Evolutionary conservation across 2,329 filamentous ascomycete species (phyloP).

Genomic region (Exophiala oligosperma): DNA sequence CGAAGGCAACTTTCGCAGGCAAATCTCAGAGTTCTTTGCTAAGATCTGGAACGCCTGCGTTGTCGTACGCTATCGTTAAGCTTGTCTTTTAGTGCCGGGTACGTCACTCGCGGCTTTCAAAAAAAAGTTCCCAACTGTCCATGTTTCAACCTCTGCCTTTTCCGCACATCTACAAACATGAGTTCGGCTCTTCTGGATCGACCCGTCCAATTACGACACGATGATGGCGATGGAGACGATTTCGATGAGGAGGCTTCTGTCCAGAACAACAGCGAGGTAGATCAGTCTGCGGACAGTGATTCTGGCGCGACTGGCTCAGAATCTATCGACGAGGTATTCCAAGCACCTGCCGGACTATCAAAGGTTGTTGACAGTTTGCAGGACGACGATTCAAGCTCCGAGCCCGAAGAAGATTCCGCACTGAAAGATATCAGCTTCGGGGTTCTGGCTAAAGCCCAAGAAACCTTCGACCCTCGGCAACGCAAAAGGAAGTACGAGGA

Average conservation of each 20-base stretch:
- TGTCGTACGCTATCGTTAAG: background rate
- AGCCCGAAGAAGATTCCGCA: conserved; percentile 40
- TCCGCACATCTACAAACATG: conserved; percentile 9
- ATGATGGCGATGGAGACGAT: conserved; percentile 38
- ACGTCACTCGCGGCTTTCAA: background rate
- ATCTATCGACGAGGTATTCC: conserved; percentile 4
- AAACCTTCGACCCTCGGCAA: conserved; percentile 56
- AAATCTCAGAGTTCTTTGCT: background rate
- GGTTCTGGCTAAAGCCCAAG: conserved; percentile 83
- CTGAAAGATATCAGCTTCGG: conserved; percentile 76
- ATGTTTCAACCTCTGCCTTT: background rate
- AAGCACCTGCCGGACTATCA: background rate
- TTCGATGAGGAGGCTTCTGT: conserved; percentile 31
- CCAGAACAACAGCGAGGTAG: conserved; percentile 3
- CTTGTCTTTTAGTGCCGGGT: background rate
- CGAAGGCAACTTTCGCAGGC: background rate
- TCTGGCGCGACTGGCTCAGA: conserved; percentile 6
- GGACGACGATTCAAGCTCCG: conserved; percentile 37
- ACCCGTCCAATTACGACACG: conserved; percentile 26
- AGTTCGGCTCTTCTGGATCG: conserved; percentile 11
- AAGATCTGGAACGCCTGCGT: background rate
- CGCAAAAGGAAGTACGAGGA: conserved; percentile 30
- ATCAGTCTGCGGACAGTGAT: conserved; percentile 2
- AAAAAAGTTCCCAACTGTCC: conserved; percentile 8
- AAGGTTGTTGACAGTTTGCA: conserved; percentile 1